Percentiles rank a stretch among this genome's conserved stretches.
Conservation (phyloP, 495 filamentous ascomycete genomes). For the Aspergillus olivimuriae region DNA sequence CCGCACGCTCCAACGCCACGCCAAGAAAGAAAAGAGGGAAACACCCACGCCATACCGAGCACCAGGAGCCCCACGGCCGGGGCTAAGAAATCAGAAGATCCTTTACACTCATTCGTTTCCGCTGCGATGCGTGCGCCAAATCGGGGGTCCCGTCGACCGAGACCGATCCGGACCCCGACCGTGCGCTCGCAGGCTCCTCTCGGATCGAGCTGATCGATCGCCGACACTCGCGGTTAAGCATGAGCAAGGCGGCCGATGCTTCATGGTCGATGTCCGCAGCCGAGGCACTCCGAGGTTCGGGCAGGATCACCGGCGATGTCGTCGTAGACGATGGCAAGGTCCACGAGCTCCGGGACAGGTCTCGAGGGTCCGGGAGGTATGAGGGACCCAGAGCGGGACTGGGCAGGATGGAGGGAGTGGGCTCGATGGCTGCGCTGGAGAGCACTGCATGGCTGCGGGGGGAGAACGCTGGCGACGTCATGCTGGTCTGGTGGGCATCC, state of each 20-base stretch:
- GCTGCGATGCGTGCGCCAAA: constrained; percentile 12
- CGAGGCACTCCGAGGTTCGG: constrained; percentile 15
- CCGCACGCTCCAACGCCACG: neutral
- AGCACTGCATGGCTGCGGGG: constrained; percentile 30
- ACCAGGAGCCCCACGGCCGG: too few species aligned
- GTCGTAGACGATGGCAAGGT: constrained; percentile 17
- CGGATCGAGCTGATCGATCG: constrained; percentile 30
- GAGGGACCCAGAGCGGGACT: constrained; percentile 36
- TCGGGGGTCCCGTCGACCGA: constrained; percentile 1
- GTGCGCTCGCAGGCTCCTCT: too few species aligned
- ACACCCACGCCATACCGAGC: neutral
- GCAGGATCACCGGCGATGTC: constrained; percentile 30
- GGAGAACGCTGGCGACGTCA: constrained; percentile 35
- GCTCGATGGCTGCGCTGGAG: constrained; percentile 20
- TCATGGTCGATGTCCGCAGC: constrained; percentile 60
- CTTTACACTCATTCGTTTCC: constrained; percentile 65
- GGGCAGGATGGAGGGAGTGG: constrained; percentile 31
- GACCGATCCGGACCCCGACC: constrained; percentile 6
- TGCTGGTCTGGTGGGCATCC: constrained; percentile 15
- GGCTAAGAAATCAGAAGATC: constrained; percentile 62
- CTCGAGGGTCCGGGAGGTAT: constrained; percentile 20
- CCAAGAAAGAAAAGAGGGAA: too few species aligned
- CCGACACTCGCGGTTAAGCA: constrained; percentile 68
- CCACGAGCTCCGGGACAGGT: constrained; percentile 13
- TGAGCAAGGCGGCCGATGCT: constrained; percentile 71